phyloP scores from a whole-genome alignment of 345 rosid genomes.

The Gossypium longicalyx region DNA sequence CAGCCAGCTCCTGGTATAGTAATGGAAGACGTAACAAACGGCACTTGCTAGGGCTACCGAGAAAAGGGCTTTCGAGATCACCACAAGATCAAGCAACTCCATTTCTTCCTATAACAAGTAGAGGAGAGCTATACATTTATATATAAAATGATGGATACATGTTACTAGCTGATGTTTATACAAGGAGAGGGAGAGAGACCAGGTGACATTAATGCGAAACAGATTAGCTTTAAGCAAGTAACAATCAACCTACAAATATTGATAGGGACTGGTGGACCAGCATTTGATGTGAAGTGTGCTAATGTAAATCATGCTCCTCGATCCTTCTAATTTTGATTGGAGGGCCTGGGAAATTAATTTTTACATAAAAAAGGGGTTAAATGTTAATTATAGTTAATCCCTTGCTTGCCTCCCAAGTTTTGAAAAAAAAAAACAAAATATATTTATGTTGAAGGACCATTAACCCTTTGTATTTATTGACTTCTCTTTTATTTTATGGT shows the following conservation, averaged over 20 bases:
- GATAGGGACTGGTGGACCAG: conserved; percentile 7
- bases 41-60: not conserved
- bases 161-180: not conserved
- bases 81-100: conserved; percentile 5
- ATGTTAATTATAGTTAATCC: not conserved
- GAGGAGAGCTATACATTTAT: not conserved
- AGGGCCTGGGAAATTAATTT: not conserved
- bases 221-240: conserved; percentile 15
- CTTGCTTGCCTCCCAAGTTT: too few species aligned
- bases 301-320: not conserved
- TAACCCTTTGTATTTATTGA: not conserved
- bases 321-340: conserved; percentile 15
- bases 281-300: conserved; percentile 7
- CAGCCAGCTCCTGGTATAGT: conserved; percentile 22
- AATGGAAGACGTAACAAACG: conserved; percentile 16
- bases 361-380: not conserved
- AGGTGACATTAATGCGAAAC: conserved; percentile 9
- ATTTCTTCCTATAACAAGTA: not conserved
- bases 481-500: not conserved
- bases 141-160: not conserved
- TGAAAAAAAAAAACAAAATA: too few species aligned
- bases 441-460: not conserved
- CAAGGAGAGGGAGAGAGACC: not conserved
- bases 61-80: not conserved
- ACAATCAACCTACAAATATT: not conserved